phyloP scores from a whole-genome alignment of 2,329 filamentous ascomycete species.

The Orbilia quercus region DNA sequence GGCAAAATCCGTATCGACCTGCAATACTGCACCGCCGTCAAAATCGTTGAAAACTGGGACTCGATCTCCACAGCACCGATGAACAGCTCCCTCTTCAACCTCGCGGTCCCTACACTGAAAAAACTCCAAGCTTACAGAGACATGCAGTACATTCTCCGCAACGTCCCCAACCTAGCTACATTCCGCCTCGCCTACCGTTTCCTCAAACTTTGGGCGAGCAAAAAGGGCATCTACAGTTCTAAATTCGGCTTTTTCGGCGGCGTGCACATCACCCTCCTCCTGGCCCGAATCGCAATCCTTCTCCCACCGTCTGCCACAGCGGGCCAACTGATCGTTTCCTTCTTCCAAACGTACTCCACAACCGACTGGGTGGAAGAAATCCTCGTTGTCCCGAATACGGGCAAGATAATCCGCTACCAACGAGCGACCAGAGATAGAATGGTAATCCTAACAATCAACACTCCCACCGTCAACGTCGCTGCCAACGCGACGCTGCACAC shows the following conservation, averaged over 20 bases:
- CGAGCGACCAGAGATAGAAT: conserved; percentile 71
- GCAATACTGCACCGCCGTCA: conserved; percentile 73
- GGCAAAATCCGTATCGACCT: conserved; percentile 71
- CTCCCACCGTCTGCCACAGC: conserved; percentile 64
- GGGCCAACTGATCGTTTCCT: conserved; percentile 69
- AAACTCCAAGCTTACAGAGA: conserved; percentile 75
- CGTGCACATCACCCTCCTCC: conserved; percentile 73
- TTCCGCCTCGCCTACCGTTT: conserved; percentile 72
- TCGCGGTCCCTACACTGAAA: conserved; percentile 69
- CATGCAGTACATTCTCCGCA: conserved; percentile 70
- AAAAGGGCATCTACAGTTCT: conserved; percentile 73
- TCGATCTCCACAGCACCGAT: conserved; percentile 64
- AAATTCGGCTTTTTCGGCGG: conserved; percentile 75
- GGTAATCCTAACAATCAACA: conserved; percentile 73
- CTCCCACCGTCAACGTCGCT: conserved; percentile 72
- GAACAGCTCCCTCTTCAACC: conserved; percentile 68
- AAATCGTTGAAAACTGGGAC: conserved; percentile 67
- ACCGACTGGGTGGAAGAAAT: conserved; percentile 71
- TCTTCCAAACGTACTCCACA: conserved; percentile 72
- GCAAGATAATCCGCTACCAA: conserved; percentile 64
- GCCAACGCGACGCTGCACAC: conserved; percentile 69
- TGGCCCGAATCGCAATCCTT: conserved; percentile 72
- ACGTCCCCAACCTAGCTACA: conserved; percentile 70
- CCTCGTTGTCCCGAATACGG: conserved; percentile 72
- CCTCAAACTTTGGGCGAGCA: conserved; percentile 73